Evolutionary conservation across 352 stramenopile genomes (phyloP), one percentile per base, ranked within the genome.

Genomic region (Phytophthora palmivora): DNA sequence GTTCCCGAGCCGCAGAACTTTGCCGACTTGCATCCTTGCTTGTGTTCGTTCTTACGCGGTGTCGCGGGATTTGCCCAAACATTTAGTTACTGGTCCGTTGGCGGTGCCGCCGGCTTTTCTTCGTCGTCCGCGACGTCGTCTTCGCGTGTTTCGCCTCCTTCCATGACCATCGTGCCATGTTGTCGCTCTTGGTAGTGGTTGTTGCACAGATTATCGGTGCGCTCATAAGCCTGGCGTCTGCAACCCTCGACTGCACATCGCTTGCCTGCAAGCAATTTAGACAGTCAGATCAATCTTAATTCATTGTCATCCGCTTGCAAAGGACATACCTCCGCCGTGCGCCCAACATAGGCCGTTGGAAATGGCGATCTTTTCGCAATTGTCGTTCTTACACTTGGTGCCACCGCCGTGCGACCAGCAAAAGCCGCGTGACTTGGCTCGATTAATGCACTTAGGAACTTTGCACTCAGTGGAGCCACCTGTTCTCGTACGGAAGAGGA

Each of bases 351-450:
- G 63, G 0, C 77, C 81, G 54, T 91, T 91, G 0, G 82, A 92
- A 58, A 92, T 90, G 45, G 85, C 82, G 45, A 92, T 91, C 66
- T 91, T 94, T 46, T 82, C 75, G 53, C 87, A 96, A 18, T 67
- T 62, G n/a, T 72, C 59, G 2, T 59, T 57, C 54, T 88, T 89
- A 71, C 87, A 96, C 53, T 91, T 91, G 51, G 81, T 91, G n/a
- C 87, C 87, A 1, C 87, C 87, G 37, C 87, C 87, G 59, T 96
- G 87, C 0, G 82, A 92, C 87, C 86, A 94, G 62, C 87, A 96
- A 42, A 89, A 88, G 14, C 87, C 87, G n/a, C 83, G 71, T 26
- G 85, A 92, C 65, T 94, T 94, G 64, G 85, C 86, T n/a, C 86
- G 84, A 47, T 94, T 94, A 32, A 82, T 73, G 54, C 87, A 96